Conservation (phyloP, 345 rosid genomes). For the Heritiera littoralis region DNA sequence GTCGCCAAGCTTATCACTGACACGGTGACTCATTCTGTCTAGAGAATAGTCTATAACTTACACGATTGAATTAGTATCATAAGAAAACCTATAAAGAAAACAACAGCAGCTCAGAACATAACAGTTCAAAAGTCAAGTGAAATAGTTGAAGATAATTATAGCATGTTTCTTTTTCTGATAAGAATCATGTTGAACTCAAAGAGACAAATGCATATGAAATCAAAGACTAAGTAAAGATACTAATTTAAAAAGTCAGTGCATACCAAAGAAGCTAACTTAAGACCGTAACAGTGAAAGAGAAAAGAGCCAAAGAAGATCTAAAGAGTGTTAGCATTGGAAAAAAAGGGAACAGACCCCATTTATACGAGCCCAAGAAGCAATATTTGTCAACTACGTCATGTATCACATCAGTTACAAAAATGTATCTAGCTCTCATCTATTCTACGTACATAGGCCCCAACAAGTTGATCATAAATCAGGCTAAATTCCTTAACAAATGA, state of each 20-base stretch:
- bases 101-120: background rate
- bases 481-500: background rate
- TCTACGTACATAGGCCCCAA: constrained; percentile 4
- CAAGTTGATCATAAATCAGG: constrained; percentile 9
- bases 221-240: background rate
- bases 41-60: constrained; percentile 2
- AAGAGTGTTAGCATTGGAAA: background rate
- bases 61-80: background rate
- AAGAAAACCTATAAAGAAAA: background rate
- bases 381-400: background rate
- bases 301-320: background rate
- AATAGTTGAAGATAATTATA: background rate
- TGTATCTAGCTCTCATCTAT: constrained; percentile 16
- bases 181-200: background rate
- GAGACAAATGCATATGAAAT: constrained; percentile 1
- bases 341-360: background rate
- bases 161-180: background rate
- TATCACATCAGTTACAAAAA: background rate
- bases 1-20: background rate
- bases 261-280: background rate
- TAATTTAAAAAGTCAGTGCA: background rate
- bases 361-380: background rate
- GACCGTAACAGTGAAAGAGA: background rate
- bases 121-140: background rate
- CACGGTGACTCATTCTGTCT: constrained; percentile 6